Evolutionary conservation across 257 asterid genomes (phyloP), one percentile per base, ranked within the genome.

Genomic region (Petunia secreta): DNA sequence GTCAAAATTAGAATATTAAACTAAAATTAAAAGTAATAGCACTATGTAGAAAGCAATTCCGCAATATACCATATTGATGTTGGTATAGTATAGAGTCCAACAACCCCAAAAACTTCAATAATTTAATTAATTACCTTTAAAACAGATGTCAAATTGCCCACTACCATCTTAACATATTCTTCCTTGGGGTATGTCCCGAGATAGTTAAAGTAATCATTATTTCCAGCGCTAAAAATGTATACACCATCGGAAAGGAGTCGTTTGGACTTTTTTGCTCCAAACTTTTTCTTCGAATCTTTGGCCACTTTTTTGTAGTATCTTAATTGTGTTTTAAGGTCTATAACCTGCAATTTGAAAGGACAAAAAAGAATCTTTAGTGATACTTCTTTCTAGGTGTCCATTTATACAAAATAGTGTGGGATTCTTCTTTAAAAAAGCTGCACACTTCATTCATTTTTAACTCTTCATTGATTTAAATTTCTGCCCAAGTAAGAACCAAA

Each of bases 301-400:
- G 48, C 71, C 3, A 82, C 84, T 41, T 85, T 60, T 34, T 82
- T 81, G 68, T 82, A 85, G 37, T 85, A 77, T 2, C 14, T 50
- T 16, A 83, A 65, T 15, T 85, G 88, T 43, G 54, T 65, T 44
- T 83, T 71, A 63, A 85, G 79, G 78, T 69, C 79, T 39, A 85
- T 75, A 13, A 71, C 88, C 88, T 85, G 48, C 57, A 67, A 48
- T 11, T 65, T 2, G 25, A 25, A 64, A 5, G 3, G n/a, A 57
- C 39, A 4, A 16, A 8, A 40, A 76, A 76, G 37, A 0, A 8
- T 54, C 0, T 0, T 46, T 16, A 67, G 39, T 67, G 55, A 67
- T 16, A 44, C 1, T 1, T 14, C 3, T 38, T 6, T 38, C 34
- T 40, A 14, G 52, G 15, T n/a, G n/a, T n/a, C n/a, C n/a, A n/a